Percentiles rank a stretch among this genome's conserved stretches.
Evolutionary conservation across 345 rosid species (phyloP).

Genomic region (Citrus maxima): DNA sequence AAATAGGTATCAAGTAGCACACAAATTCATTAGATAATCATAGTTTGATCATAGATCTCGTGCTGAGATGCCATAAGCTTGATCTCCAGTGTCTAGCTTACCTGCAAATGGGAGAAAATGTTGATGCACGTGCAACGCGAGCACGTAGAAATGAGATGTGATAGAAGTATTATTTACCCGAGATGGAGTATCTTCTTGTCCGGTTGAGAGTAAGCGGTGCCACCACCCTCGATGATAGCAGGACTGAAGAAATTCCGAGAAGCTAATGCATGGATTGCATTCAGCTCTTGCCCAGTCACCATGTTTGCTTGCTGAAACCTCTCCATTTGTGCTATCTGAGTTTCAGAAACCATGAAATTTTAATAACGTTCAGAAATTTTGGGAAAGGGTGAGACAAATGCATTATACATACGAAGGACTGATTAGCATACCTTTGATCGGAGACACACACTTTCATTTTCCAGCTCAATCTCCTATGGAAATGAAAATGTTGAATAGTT

Average conservation of each 20-base stretch:
- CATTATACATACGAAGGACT: too few species aligned
- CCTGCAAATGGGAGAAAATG: constrained; percentile 5
- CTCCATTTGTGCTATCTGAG: constrained; percentile 81
- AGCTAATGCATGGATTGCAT: constrained; percentile 76
- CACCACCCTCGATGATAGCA: constrained; percentile 42
- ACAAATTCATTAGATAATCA: background rate
- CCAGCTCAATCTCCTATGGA: constrained; percentile 80
- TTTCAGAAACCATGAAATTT: background rate
- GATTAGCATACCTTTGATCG: too few species aligned
- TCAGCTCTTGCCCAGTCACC: constrained; percentile 67
- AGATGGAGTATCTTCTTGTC: constrained; percentile 86
- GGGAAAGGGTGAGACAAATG: too few species aligned
- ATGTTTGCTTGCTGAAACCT: constrained; percentile 75
- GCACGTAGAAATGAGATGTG: too few species aligned
- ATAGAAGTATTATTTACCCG: constrained; percentile 32
- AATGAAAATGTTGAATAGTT: background rate
- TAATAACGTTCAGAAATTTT: too few species aligned
- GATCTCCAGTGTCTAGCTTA: background rate
- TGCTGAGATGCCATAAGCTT: background rate
- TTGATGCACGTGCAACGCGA: background rate
- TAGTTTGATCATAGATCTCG: background rate
- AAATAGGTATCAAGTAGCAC: background rate
- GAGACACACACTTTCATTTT: constrained; percentile 69
- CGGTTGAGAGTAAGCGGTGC: constrained; percentile 46
- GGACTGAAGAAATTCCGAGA: constrained; percentile 83